Conservation (phyloP, 1,284 basidiomycete genomes). For the Moesziomyces sp. region DNA sequence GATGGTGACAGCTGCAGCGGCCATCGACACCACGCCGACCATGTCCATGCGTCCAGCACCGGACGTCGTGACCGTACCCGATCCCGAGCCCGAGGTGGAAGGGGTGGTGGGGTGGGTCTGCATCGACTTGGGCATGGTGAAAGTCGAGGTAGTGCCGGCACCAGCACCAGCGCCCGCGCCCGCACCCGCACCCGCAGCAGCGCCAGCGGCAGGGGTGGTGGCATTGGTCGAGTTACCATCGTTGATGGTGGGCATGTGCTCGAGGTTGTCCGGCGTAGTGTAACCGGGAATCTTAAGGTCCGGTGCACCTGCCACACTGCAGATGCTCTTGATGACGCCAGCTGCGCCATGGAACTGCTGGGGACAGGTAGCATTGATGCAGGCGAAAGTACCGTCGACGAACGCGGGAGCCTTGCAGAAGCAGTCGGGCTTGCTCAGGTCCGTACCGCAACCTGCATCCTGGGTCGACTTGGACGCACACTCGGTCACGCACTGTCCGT, state of each 20-base stretch:
- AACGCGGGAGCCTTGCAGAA: constrained; percentile 40
- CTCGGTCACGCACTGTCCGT: constrained; percentile 32
- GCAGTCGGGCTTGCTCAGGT: constrained; percentile 40
- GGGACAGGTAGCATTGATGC: constrained; percentile 45
- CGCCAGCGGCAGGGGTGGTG: constrained; percentile 2
- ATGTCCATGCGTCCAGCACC: background rate
- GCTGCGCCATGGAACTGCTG: constrained; percentile 47
- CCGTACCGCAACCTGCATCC: constrained; percentile 32
- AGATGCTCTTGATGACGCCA: constrained; percentile 45
- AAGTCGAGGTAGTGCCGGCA: constrained; percentile 9
- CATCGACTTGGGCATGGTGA: constrained; percentile 12
- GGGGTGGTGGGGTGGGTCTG: constrained; percentile 5
- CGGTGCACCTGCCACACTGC: constrained; percentile 17
- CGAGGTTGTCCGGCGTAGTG: constrained; percentile 20
- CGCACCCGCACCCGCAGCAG: background rate
- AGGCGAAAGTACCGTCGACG: constrained; percentile 33
- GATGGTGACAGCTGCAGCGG: background rate
- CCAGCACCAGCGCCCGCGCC: constrained; percentile 1
- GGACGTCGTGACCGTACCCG: too few species aligned
- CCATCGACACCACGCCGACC: background rate
- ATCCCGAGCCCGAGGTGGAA: background rate
- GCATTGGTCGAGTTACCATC: constrained; percentile 5
- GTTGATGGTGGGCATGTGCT: constrained; percentile 39
- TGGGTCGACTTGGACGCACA: constrained; percentile 32
- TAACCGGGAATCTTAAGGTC: constrained; percentile 36